A percentile compares a stretch with the other conserved stretches of the same genome.
Conservation (phyloP, 345 rosid species). For the Turnera subulata region DNA sequence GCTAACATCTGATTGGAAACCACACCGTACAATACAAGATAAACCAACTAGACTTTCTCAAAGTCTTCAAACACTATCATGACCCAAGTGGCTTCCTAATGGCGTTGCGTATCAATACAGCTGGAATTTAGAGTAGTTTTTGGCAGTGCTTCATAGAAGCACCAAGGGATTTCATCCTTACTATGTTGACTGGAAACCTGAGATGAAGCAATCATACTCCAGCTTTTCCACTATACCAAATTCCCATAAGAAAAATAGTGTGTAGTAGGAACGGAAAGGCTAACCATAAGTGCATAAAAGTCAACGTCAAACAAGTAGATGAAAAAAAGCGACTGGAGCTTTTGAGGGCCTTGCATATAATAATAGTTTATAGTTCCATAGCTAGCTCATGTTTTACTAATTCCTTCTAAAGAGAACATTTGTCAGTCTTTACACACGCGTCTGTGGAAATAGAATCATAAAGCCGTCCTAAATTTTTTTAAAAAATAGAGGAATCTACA, state of each 20-base stretch:
- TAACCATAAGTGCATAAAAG: conserved; percentile 6
- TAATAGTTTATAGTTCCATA: no score
- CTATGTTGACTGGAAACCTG: conserved; percentile 17
- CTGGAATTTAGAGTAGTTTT: conserved; percentile 19
- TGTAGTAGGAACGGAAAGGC: not conserved
- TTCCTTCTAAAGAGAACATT: no score
- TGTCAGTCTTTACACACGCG: no score
- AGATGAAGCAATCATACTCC: conserved; percentile 1
- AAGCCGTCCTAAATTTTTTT: no score
- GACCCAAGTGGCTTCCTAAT: not conserved
- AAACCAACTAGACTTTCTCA: conserved; percentile 23
- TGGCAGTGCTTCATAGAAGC: conserved; percentile 25
- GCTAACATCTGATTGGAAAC: conserved; percentile 4
- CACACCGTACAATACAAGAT: conserved; percentile 7
- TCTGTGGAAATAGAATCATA: no score
- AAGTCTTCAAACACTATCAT: conserved; percentile 25
- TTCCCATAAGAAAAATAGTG: conserved; percentile 5
- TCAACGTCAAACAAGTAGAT: not conserved
- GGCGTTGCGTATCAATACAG: conserved; percentile 15
- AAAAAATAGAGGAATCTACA: no score
- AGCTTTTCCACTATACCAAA: not conserved
- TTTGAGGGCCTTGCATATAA: no score
- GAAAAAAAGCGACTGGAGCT: not conserved
- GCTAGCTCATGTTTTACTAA: no score
- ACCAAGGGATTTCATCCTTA: not conserved